Conservation (phyloP, 805 yeast genomes). For the Yarrowia sp. region DNA sequence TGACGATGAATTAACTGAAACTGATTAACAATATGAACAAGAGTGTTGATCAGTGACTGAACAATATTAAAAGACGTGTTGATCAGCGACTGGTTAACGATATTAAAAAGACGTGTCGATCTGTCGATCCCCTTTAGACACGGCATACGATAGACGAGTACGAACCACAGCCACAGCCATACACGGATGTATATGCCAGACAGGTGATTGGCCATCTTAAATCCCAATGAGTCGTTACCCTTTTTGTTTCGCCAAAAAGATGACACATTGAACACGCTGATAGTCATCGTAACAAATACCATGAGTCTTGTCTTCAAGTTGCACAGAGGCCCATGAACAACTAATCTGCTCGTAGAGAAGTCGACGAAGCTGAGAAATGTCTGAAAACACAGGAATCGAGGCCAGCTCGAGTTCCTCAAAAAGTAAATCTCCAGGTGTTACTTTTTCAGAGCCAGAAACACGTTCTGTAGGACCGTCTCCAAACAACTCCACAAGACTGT, state of each 20-base stretch:
- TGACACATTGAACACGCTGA: neutral
- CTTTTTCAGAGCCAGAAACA: neutral
- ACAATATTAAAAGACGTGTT: too few species aligned
- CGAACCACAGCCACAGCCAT: too few species aligned
- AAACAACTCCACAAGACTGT: neutral
- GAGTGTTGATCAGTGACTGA: too few species aligned
- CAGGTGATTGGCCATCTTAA: too few species aligned
- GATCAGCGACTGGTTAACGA: too few species aligned
- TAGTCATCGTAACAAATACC: neutral
- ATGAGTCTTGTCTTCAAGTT: neutral
- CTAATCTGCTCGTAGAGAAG: neutral
- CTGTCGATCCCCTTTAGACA: too few species aligned
- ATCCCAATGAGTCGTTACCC: too few species aligned
- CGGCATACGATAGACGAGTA: too few species aligned
- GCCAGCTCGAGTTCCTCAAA: slow-evolving; percentile 11
- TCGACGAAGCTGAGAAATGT: neutral
- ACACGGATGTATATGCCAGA: too few species aligned
- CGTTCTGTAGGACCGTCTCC: neutral
- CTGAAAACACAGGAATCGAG: neutral
- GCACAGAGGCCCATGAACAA: neutral
- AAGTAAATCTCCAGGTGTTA: neutral
- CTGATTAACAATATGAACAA: too few species aligned
- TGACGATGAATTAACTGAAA: too few species aligned
- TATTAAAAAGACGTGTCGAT: too few species aligned
- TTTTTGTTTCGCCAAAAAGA: neutral